phyloP scores from a whole-genome alignment of 148 eudicot genomes.

The Dianthus caryophyllus region DNA sequence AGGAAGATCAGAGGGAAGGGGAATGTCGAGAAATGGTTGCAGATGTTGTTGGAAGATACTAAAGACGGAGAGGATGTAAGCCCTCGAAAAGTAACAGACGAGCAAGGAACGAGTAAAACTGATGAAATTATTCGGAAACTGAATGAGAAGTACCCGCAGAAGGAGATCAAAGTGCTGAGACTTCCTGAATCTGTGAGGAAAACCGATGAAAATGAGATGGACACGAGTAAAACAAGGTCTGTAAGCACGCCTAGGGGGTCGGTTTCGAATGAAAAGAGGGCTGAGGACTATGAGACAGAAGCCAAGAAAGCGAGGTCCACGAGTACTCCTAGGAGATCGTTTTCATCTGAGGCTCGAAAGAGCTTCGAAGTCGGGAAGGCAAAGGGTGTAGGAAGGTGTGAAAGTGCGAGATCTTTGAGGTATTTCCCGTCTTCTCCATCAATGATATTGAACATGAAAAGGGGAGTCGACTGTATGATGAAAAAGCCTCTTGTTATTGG shows the following conservation, averaged over 20 bases:
- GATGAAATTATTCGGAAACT: conserved; percentile 49
- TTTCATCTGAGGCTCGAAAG: conserved; percentile 18
- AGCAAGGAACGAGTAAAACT: conserved; percentile 27
- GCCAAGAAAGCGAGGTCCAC: conserved; percentile 14
- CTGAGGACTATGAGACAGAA: not conserved
- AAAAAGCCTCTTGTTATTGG: conserved; percentile 62
- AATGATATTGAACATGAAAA: conserved; percentile 67
- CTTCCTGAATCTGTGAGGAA: conserved; percentile 18
- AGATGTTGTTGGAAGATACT: conserved; percentile 50
- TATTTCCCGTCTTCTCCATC: conserved; percentile 87
- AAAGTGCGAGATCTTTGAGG: conserved; percentile 68
- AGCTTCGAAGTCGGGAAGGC: conserved; percentile 35
- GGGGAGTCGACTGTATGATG: conserved; percentile 79
- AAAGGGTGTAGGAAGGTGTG: conserved; percentile 48
- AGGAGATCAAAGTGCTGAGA: conserved; percentile 27
- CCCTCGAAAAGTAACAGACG: conserved; percentile 25
- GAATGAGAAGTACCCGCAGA: conserved; percentile 50
- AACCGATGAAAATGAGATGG: conserved; percentile 20
- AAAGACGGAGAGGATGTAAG: conserved; percentile 27
- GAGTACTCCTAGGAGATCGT: conserved; percentile 36
- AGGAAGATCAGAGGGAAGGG: conserved; percentile 77
- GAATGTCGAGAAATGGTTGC: conserved; percentile 88
- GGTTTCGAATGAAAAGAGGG: conserved; percentile 1
- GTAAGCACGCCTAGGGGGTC: conserved; percentile 42
- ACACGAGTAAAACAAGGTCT: conserved; percentile 27